Evolutionary conservation across 306 rosid species (phyloP).

Genomic region (Leucaena leucocephala): DNA sequence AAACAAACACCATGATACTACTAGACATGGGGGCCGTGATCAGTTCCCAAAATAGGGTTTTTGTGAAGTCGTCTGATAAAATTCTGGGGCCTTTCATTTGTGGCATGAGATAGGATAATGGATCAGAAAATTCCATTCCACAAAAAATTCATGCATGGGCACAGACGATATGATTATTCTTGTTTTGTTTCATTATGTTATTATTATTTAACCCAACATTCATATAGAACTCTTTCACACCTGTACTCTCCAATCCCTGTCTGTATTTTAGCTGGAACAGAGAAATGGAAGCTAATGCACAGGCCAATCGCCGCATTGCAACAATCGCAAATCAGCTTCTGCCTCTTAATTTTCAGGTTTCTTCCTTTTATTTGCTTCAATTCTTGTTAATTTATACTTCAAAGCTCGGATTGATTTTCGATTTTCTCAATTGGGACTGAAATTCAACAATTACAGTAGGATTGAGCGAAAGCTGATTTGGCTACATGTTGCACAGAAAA

Average conservation of each 20-base stretch:
- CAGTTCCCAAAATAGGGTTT: not conserved
- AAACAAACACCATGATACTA: not conserved
- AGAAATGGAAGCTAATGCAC: conserved; percentile 52
- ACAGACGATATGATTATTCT: conserved; percentile 41
- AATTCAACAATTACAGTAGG: not conserved
- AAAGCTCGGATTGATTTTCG: not conserved
- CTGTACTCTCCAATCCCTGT: conserved; percentile 6
- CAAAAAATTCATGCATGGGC: conserved; percentile 38
- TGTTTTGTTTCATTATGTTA: not conserved
- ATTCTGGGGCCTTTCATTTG: conserved; percentile 53
- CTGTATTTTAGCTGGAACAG: not conserved
- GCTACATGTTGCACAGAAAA: not conserved
- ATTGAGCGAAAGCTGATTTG: not conserved
- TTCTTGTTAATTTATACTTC: conserved; percentile 6
- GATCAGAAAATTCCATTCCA: conserved; percentile 47
- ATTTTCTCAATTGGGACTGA: not conserved
- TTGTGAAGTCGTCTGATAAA: not conserved
- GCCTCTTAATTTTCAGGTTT: conserved; percentile 68
- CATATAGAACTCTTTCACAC: conserved; percentile 1
- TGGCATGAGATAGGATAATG: conserved; percentile 64
- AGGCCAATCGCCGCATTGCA: conserved; percentile 64
- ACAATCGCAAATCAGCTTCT: conserved; percentile 68
- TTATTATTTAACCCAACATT: not conserved
- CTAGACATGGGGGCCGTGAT: not conserved
- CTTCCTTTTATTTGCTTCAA: conserved; percentile 4